A percentile compares a stretch with the other conserved stretches of the same genome.
Evolutionary conservation across 768 basidiomycete species (phyloP).

Genomic region (Suillus cothurnatus): DNA sequence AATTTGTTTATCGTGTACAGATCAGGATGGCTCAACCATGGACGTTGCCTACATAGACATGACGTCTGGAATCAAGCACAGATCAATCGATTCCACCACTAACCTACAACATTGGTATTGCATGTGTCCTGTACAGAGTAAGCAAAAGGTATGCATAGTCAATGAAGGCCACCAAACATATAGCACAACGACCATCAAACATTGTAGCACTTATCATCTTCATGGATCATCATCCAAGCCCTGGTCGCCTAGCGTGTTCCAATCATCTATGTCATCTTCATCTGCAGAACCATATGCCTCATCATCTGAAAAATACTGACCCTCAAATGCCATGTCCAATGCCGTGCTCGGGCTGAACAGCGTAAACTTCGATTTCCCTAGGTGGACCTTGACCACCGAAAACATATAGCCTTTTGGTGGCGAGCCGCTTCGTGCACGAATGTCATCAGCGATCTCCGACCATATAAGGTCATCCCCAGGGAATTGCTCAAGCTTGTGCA

Average conservation of each 20-base stretch:
- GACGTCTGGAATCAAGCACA: background rate
- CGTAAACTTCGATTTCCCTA: background rate
- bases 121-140: background rate
- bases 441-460: background rate
- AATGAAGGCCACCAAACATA: background rate
- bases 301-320: background rate
- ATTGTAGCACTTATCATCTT: background rate
- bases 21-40: background rate
- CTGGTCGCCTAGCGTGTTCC: background rate
- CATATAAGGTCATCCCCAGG: background rate
- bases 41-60: background rate
- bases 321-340: background rate
- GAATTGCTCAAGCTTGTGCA: background rate
- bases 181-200: background rate
- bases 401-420: background rate
- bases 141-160: background rate
- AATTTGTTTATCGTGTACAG: background rate
- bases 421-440: background rate
- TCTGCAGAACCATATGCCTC: background rate
- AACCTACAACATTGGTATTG: background rate
- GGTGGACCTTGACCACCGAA: background rate
- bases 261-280: background rate
- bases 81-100: background rate
- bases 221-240: background rate
- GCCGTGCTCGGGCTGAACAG: background rate